A percentile compares a stretch with the other conserved stretches of the same genome.
Evolutionary conservation across 2,329 filamentous ascomycete genomes (phyloP).

Genomic region (Pseudocercospora fijiensis): DNA sequence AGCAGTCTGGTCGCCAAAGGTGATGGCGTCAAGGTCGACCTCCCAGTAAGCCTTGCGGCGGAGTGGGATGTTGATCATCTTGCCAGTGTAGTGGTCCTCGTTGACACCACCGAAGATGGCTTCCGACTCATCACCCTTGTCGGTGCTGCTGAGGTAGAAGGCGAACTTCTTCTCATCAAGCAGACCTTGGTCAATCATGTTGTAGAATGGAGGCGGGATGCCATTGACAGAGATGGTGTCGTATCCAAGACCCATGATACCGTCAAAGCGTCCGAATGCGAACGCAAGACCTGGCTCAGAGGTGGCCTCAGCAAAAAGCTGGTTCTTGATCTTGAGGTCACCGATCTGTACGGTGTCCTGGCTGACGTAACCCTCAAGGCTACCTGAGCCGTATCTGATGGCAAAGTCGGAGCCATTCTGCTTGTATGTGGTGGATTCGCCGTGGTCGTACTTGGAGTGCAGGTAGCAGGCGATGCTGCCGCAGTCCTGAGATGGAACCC

Average conservation of each 20-base stretch:
- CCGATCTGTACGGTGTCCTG: slow-evolving; percentile 84
- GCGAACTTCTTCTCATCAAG: slow-evolving; percentile 91
- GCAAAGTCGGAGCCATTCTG: slow-evolving; percentile 89
- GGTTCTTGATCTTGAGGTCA: slow-evolving; percentile 80
- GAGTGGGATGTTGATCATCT: slow-evolving; percentile 89
- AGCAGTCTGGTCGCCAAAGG: slow-evolving; percentile 79
- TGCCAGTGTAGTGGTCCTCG: slow-evolving; percentile 75
- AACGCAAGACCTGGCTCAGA: slow-evolving; percentile 95
- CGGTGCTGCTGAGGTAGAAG: slow-evolving; percentile 85
- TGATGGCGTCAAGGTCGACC: slow-evolving; percentile 90
- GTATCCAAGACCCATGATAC: slow-evolving; percentile 90
- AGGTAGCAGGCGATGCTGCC: slow-evolving; percentile 97
- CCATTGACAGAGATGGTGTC: slow-evolving; percentile 96
- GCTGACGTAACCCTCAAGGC: slow-evolving; percentile 89
- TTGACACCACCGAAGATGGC: slow-evolving; percentile 88
- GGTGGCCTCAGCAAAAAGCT: slow-evolving; percentile 95
- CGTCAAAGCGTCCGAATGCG: slow-evolving; percentile 95
- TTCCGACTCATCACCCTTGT: slow-evolving; percentile 74
- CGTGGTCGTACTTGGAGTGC: slow-evolving; percentile 94
- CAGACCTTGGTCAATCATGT: slow-evolving; percentile 84
- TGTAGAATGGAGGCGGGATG: slow-evolving; percentile 94
- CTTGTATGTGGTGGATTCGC: slow-evolving; percentile 84
- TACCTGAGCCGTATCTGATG: slow-evolving; percentile 94
- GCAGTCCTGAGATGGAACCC: slow-evolving; percentile 90
- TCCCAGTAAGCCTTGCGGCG: slow-evolving; percentile 99